These are phyloP conservation scores for Penicillium italicum DNA, from an alignment of 2,329 filamentous ascomycete species.

Conservation along the genomic window DNA sequence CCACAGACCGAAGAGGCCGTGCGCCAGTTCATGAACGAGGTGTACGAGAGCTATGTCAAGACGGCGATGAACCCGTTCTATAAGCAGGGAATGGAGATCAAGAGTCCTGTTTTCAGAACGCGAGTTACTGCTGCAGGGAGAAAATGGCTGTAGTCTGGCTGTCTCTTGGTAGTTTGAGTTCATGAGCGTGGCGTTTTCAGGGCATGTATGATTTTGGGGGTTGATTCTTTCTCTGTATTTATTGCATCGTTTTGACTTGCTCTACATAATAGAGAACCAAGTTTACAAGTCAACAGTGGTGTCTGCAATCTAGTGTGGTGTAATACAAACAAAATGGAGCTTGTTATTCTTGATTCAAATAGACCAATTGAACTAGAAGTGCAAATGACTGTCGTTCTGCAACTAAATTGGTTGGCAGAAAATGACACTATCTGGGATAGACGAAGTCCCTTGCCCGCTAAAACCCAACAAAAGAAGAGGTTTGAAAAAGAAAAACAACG, in stretches of 20 bases:
- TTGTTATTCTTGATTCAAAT: background rate
- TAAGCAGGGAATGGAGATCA: slow-evolving; percentile 75
- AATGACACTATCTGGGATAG: background rate
- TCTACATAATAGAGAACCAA: background rate
- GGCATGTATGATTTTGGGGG: slow-evolving; percentile 5
- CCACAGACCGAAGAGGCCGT: slow-evolving; percentile 94
- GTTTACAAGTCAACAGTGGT: background rate
- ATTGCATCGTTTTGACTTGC: background rate
- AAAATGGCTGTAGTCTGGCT: slow-evolving; percentile 69
- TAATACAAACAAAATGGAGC: background rate
- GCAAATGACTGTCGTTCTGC: background rate
- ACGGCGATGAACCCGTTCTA: slow-evolving; percentile 98
- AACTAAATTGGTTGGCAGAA: background rate
- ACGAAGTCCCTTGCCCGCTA: background rate
- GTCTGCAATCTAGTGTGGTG: background rate
- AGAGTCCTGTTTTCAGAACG: slow-evolving; percentile 78
- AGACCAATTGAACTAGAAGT: background rate
- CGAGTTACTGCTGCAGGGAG: slow-evolving; percentile 82
- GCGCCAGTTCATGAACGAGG: slow-evolving; percentile 87
- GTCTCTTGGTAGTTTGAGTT: slow-evolving; percentile 5
- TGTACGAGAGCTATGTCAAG: slow-evolving; percentile 97
- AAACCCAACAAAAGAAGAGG: background rate
- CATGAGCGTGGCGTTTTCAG: slow-evolving; percentile 25
- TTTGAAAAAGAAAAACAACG: background rate
- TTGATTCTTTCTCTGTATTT: slow-evolving; percentile 1